Percentiles rank a stretch among this genome's conserved stretches.
These are phyloP conservation scores for Colletotrichum viniferum DNA, from an alignment of 2,329 filamentous ascomycete genomes.

Conservation along the genomic window DNA sequence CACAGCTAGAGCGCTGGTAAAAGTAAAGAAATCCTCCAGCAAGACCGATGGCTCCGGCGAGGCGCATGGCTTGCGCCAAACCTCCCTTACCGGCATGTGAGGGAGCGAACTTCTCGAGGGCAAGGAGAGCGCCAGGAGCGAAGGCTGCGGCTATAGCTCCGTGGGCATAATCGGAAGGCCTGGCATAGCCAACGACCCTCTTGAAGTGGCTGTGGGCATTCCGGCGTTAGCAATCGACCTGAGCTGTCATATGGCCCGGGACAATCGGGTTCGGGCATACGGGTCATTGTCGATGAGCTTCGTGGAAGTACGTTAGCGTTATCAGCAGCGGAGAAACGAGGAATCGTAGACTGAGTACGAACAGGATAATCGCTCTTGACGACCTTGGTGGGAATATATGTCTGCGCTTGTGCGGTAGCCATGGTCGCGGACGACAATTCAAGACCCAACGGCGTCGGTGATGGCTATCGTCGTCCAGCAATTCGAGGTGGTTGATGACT, in stretches of 20 bases:
- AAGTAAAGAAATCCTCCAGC: slow-evolving; percentile 83
- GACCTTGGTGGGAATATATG: slow-evolving; percentile 72
- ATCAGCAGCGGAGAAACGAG: slow-evolving; percentile 15
- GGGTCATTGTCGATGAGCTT: slow-evolving; percentile 99
- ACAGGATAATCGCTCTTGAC: slow-evolving; percentile 87
- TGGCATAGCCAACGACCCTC: slow-evolving; percentile 86
- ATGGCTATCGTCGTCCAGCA: background rate
- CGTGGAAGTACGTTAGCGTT: slow-evolving; percentile 29
- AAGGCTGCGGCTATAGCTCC: slow-evolving; percentile 72
- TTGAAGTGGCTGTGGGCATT: slow-evolving; percentile 75
- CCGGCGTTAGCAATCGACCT: background rate
- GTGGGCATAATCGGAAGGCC: slow-evolving; percentile 79
- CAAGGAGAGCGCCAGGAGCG: slow-evolving; percentile 74
- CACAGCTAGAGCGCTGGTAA: slow-evolving; percentile 85
- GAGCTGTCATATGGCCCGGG: background rate
- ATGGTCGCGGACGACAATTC: slow-evolving; percentile 18
- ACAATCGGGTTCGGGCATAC: background rate
- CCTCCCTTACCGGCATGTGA: slow-evolving; percentile 84
- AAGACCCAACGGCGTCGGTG: slow-evolving; percentile 1
- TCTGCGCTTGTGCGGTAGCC: slow-evolving; percentile 35
- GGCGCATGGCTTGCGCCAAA: slow-evolving; percentile 82
- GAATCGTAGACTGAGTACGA: slow-evolving; percentile 42
- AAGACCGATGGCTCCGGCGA: slow-evolving; percentile 74
- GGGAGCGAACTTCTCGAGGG: slow-evolving; percentile 85
- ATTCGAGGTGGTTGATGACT: background rate